These are phyloP conservation scores for Hordeum vulgare DNA, from an alignment of 176 grass and related monocot genomes.

Conservation along the genomic window MorexV3_pseudomolecules_assembly NC_058519.1:39409261-39409760, in stretches of 20 bases:
- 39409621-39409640: background rate
- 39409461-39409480: background rate
- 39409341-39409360: too few relatives aligned
- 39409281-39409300: background rate
- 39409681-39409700: constrained; percentile 80
- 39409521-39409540: background rate
- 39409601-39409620: background rate
- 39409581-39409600: background rate
- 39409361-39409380: background rate
- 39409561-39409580: background rate
- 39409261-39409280: background rate
- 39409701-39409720: constrained; percentile 66
- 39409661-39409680: constrained; percentile 44
- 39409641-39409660: background rate
- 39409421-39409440: background rate
- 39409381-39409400: background rate
- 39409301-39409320: background rate
- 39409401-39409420: background rate
- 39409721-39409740: constrained; percentile 20
- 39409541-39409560: background rate
- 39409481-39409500: background rate
- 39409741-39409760: constrained; percentile 8
- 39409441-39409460: background rate
- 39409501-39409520: background rate
- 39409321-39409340: background rate